A percentile compares a stretch with the other conserved stretches of the same genome.
Conservation (phyloP, 2,329 filamentous ascomycete species). For the Aspergillus japonicus region DNA sequence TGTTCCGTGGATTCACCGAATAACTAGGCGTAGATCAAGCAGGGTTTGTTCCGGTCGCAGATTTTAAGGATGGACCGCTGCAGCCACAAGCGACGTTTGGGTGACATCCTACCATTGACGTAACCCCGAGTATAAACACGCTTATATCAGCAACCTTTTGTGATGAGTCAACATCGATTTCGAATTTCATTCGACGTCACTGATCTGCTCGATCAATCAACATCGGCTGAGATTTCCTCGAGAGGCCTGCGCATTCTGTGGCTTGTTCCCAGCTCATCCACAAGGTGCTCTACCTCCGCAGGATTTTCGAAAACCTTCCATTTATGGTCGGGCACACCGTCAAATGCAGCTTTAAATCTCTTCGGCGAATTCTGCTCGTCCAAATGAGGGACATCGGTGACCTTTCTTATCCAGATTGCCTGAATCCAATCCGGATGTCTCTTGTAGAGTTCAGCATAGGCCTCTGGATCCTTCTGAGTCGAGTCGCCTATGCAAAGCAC, state of each 20-base stretch:
- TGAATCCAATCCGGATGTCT: constrained; percentile 73
- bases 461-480: constrained; percentile 87
- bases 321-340: constrained; percentile 63
- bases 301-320: constrained; percentile 86
- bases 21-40: neutral
- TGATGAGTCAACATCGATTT: neutral
- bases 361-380: constrained; percentile 69
- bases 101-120: constrained; percentile 17
- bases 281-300: constrained; percentile 54
- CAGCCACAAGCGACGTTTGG: constrained; percentile 1
- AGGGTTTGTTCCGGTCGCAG: neutral
- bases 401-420: constrained; percentile 82
- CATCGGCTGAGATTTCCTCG: neutral
- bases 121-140: constrained; percentile 8
- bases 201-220: neutral
- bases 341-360: constrained; percentile 81
- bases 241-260: neutral
- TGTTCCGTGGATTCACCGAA: neutral
- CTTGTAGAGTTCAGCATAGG: constrained; percentile 75
- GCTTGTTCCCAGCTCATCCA: constrained; percentile 27
- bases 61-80: neutral
- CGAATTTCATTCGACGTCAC: neutral
- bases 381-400: constrained; percentile 72
- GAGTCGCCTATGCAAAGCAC: constrained; percentile 87
- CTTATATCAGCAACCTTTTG: constrained; percentile 17